phyloP scores from a whole-genome alignment of 805 yeast genomes.

The Ogataea zsoltii region DNA sequence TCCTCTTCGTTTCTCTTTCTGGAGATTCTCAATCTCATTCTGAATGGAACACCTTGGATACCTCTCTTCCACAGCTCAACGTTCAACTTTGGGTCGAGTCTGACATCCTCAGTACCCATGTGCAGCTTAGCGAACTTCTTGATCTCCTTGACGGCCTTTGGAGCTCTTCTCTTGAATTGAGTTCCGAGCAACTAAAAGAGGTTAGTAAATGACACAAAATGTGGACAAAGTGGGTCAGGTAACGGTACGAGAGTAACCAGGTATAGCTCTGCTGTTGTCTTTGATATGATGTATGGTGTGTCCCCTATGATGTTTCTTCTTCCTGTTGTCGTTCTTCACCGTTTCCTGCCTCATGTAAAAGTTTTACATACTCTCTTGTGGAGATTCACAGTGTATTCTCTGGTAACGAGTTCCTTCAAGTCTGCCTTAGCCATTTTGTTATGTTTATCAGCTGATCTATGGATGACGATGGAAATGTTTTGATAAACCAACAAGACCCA shows the following conservation, averaged over 20 bases:
- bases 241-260: background rate
- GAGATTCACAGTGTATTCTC: slow-evolving; percentile 99
- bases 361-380: slow-evolving; percentile 90
- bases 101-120: slow-evolving; percentile 99
- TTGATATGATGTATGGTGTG: too few species aligned
- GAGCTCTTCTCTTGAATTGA: slow-evolving; percentile 99
- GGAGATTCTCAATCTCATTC: slow-evolving; percentile 97
- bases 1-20: slow-evolving; percentile 98
- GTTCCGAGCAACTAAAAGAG: slow-evolving; percentile 83
- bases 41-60: slow-evolving; percentile 97
- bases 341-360: slow-evolving; percentile 3
- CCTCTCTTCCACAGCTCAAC: slow-evolving; percentile 99
- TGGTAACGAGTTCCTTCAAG: slow-evolving; percentile 98
- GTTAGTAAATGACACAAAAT: slow-evolving; percentile 8
- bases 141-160: slow-evolving; percentile 99
- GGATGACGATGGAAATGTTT: background rate
- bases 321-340: background rate
- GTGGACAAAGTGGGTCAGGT: background rate
- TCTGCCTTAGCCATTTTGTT: slow-evolving; percentile 49
- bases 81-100: slow-evolving; percentile 98
- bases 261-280: too few species aligned
- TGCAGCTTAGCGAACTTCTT: slow-evolving; percentile 97
- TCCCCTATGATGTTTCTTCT: background rate
- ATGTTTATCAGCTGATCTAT: slow-evolving; percentile 10
- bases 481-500: slow-evolving; percentile 1